A percentile compares a stretch with the other conserved stretches of the same genome.
Evolutionary conservation across 805 yeast species (phyloP).

Genomic region (Saccharomyces jurei): DNA sequence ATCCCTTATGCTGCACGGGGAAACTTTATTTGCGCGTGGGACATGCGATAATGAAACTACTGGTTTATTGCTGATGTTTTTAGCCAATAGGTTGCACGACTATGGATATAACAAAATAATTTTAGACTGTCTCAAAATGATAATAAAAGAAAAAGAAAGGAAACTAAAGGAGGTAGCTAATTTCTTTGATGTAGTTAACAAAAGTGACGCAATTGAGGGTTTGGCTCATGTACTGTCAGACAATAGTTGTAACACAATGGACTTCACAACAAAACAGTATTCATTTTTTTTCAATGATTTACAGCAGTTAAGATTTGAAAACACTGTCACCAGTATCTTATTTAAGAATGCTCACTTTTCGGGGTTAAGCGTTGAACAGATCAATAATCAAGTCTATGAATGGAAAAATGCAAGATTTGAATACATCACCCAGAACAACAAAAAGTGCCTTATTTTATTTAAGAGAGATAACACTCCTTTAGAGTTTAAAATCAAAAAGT

Average conservation of each 20-base stretch:
- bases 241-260: background rate
- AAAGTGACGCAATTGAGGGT: background rate
- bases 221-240: background rate
- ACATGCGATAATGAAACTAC: background rate
- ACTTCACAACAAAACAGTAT: background rate
- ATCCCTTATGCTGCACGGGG: background rate
- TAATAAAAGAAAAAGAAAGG: background rate
- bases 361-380: background rate
- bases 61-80: background rate
- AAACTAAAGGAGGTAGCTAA: background rate
- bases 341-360: background rate
- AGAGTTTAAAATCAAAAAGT: conserved; percentile 34
- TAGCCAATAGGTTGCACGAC: background rate
- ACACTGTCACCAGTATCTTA: background rate
- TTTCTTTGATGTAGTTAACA: background rate
- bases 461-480: conserved; percentile 30
- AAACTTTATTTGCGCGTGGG: background rate
- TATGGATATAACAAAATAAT: background rate
- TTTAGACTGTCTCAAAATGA: background rate
- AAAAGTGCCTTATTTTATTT: conserved; percentile 7
- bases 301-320: background rate
- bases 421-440: background rate
- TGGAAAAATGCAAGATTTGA: background rate
- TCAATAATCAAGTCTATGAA: background rate
- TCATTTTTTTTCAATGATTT: background rate